Percentiles rank a stretch among this genome's conserved stretches.
phyloP scores from a whole-genome alignment of 129 eudicot genomes.

The Chrysanthemum lavandulifolium region DNA sequence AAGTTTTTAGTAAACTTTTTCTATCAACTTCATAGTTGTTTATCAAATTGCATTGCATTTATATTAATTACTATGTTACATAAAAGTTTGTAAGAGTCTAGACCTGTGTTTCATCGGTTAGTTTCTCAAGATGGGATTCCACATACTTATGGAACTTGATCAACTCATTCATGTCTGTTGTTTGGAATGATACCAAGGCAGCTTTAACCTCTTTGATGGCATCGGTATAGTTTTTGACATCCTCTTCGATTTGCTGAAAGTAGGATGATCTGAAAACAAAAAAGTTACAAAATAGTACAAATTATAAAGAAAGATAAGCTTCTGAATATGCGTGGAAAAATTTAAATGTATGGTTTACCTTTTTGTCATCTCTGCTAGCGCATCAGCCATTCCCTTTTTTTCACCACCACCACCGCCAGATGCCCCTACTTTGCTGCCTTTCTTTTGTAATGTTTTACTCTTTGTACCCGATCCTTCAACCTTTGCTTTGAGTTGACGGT shows the following conservation, averaged over 20 bases:
- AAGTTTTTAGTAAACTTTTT: too few species aligned
- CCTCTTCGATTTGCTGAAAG: conserved; percentile 89
- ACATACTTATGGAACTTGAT: conserved; percentile 59
- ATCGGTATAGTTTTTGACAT: conserved; percentile 57
- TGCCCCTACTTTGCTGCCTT: conserved; percentile 43
- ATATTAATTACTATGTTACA: neutral
- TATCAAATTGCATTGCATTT: too few species aligned
- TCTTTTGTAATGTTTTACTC: conserved; percentile 43
- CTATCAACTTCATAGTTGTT: too few species aligned
- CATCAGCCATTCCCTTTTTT: conserved; percentile 88
- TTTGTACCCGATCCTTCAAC: conserved; percentile 76
- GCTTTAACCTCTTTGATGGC: conserved; percentile 62
- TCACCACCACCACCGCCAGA: conserved; percentile 43
- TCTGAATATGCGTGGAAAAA: neutral
- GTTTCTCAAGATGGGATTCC: conserved; percentile 79
- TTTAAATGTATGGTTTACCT: conserved; percentile 37
- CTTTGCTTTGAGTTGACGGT: conserved; percentile 76
- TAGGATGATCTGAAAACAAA: conserved; percentile 64
- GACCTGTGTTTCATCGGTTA: conserved; percentile 86
- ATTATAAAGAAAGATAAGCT: neutral
- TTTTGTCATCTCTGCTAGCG: conserved; percentile 90
- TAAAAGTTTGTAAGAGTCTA: conserved; percentile 11
- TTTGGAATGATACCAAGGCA: conserved; percentile 51
- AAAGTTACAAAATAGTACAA: neutral
- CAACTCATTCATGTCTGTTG: conserved; percentile 80